Base-by-base conservation (phyloP, 148 eudicot species). In the Vaccinium darrowii region DNA sequence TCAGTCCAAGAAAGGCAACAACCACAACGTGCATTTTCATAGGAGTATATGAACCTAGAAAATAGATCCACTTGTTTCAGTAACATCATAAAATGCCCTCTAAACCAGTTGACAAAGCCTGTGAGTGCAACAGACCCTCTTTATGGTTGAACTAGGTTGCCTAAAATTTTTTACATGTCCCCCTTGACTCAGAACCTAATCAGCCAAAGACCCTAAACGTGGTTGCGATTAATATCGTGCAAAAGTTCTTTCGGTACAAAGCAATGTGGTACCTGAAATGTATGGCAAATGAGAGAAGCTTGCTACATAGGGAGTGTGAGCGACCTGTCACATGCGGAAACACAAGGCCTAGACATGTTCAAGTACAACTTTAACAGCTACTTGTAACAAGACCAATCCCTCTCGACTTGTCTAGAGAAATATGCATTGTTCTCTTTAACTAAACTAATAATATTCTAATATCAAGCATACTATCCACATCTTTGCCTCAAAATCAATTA, bases 111-210 rank as follows among this genome's bases (percentile, higher is more conserved):
- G 81, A 80, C 83, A 56, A 67, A 50, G 80, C 77, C 39, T 88
- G 90, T 92, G 88, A 94, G 90, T 91, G 86, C 79, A 91, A 88
- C 91, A 86, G 86, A 91, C 86, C 86, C 87, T 87, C 86, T 77
- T 76, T 82, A 57, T 58, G 49, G 86, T 86, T 79, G 82, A 79
- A 82, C 85, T 71, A 80, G 52, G 51, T 71, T 52, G 79, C 82
- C 79, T 36, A n/a, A 57, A 81, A 8, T 30, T 30, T 27, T 30
- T 81, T 8, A 12, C 9, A 65, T 23, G 19, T 49, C 50, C 21
- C 80, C 62, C 7, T 50, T 82, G 51, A 89, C 81, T 80, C 76
- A 71, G 76, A 82, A 90, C 82, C 89, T 92, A 89, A 89, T 87
- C 47, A 54, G 7, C 16, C 74, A 69, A 51, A 47, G 7, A 76